These are phyloP conservation scores for Colletotrichum neosansevieriae DNA, from an alignment of 2,329 filamentous ascomycete genomes.

Conservation along the genomic window DNA sequence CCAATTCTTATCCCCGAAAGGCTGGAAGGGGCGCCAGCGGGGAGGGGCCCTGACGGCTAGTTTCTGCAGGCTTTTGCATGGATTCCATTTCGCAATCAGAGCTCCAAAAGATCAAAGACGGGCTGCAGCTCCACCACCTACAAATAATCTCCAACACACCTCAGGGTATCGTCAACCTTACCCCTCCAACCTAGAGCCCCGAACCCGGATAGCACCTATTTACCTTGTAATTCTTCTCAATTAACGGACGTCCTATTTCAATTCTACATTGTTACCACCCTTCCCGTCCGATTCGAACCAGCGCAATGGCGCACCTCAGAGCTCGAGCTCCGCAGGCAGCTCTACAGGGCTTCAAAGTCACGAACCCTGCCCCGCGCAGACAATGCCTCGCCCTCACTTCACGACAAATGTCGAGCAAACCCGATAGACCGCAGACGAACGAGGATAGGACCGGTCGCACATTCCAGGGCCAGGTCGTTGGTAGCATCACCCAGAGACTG, in stretches of 20 bases:
- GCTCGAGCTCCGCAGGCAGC: conserved; percentile 48
- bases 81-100: conserved; percentile 36
- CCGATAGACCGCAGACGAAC: conserved; percentile 44
- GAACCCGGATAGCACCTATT: not conserved
- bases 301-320: conserved; percentile 50
- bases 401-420: conserved; percentile 43
- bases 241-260: not conserved
- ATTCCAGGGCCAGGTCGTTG: conserved; percentile 71
- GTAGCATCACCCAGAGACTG: conserved; percentile 67
- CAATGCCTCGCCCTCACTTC: conserved; percentile 35
- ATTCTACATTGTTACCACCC: not conserved
- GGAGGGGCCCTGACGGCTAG: not conserved
- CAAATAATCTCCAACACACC: conserved; percentile 26
- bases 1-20: conserved; percentile 39
- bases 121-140: conserved; percentile 30
- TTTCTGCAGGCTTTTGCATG: conserved; percentile 36
- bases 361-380: conserved; percentile 38
- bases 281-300: conserved; percentile 2
- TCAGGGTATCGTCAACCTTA: not conserved
- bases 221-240: not conserved
- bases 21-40: conserved; percentile 10
- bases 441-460: conserved; percentile 54
- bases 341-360: conserved; percentile 47
- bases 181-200: conserved; percentile 11
- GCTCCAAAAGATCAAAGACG: conserved; percentile 39